A percentile compares a stretch with the other conserved stretches of the same genome.
Conservation (phyloP, 129 eudicot genomes). For the Apium graveolens region DNA sequence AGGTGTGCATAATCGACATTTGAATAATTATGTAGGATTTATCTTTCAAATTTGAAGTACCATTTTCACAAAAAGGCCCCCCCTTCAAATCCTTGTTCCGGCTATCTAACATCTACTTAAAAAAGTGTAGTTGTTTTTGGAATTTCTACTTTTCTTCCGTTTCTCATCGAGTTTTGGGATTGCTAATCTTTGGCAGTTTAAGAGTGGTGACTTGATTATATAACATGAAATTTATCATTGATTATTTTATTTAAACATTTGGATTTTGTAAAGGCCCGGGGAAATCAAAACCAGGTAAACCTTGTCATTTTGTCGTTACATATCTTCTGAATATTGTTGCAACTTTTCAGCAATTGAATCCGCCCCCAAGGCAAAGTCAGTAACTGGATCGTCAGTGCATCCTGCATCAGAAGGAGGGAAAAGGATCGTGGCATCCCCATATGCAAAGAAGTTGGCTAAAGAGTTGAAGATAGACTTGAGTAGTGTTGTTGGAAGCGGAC, state of each 20-base stretch:
- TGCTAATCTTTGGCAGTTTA: not conserved
- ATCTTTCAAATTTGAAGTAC: not conserved
- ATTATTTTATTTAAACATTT: not conserved
- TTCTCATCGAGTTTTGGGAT: not conserved
- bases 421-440: constrained; percentile 94
- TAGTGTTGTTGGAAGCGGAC: constrained; percentile 75
- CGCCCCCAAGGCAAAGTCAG: constrained; percentile 12
- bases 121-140: not conserved
- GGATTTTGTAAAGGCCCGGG: not conserved
- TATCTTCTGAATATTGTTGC: not conserved
- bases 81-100: not conserved
- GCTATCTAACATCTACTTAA: not conserved
- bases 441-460: constrained; percentile 92
- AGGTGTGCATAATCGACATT: not conserved
- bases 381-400: constrained; percentile 37
- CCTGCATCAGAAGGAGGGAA: constrained; percentile 93
- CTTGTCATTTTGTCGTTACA: not conserved
- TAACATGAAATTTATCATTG: not conserved
- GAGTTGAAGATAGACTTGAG: constrained; percentile 84
- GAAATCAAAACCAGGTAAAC: not conserved
- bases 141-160: not conserved
- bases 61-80: not conserved
- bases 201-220: not conserved
- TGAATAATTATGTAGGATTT: not conserved
- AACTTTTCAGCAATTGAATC: constrained; percentile 15